A percentile compares a stretch with the other conserved stretches of the same genome.
These are phyloP conservation scores for Lathyrus sativus DNA, from an alignment of 306 rosid genomes.

Conservation along the genomic window DNA sequence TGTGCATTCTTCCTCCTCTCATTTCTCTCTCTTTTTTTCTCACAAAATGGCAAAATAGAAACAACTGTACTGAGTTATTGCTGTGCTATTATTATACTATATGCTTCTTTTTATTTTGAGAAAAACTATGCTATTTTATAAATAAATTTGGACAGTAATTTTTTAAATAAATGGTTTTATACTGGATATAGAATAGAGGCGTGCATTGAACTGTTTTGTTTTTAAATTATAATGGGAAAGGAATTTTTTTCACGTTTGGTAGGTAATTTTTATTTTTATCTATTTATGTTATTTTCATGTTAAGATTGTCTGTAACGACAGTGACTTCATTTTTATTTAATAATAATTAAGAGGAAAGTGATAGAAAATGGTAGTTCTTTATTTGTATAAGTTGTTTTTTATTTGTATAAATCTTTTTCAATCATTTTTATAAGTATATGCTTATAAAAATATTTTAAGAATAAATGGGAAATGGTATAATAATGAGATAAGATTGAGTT, in stretches of 20 bases:
- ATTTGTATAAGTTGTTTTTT: too few relatives aligned
- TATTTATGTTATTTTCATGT: background rate
- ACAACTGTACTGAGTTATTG: background rate
- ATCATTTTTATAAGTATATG: too few relatives aligned
- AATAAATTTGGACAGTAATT: too few relatives aligned
- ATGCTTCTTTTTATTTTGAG: too few relatives aligned
- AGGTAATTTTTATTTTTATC: background rate
- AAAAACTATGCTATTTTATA: too few relatives aligned
- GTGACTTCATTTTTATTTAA: background rate
- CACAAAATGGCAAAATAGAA: background rate
- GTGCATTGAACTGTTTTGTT: background rate
- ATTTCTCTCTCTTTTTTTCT: conserved; percentile 1
- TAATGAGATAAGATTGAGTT: too few relatives aligned
- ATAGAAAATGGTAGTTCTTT: background rate
- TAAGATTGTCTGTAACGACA: background rate
- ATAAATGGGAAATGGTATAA: too few relatives aligned
- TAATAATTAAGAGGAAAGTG: background rate
- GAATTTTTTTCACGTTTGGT: background rate
- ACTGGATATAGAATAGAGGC: background rate
- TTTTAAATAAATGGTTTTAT: background rate
- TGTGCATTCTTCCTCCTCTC: conserved; percentile 55
- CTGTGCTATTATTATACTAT: too few relatives aligned
- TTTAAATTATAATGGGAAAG: background rate
- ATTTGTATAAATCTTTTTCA: too few relatives aligned
- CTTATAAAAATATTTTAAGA: too few relatives aligned